Base-by-base conservation (phyloP, 371 early-diverging fungal species). In the Mucor piriformis region DNA sequence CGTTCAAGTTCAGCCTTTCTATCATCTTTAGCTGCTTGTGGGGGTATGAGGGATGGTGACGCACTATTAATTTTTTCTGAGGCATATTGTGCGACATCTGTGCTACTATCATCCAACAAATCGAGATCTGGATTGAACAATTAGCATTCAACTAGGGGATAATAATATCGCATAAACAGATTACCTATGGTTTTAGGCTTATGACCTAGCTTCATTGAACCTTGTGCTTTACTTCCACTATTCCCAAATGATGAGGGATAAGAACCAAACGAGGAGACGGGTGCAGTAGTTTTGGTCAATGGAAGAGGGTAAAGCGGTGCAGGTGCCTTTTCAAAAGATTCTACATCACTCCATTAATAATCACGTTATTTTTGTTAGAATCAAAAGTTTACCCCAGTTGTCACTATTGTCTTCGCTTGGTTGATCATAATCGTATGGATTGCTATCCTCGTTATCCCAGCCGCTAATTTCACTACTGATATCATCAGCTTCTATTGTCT, bases 1-100 rank as follows among this genome's bases (percentile, higher is more conserved):
- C 82, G 70, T 11, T 84, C 88, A 38, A 82, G 59, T 46, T 84
- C 86, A 0, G 81, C 80, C 55, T 71, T 71, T 57, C 77, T 67
- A 25, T 83, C 81, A 23, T 81, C 81, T 62, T 83, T 83, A 24
- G 73, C 56, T 7, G 54, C 52, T 8, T 64, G 64, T 13, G 59
- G 51, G 37, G 59, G 25, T 18, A 66, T 40, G 21, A 67, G 21
- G 16, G 43, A 33, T 27, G 59, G 24, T 8, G 38, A 12, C 21
- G 20, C 18, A 8, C 40, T 40, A 54, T 25, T 57, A 33, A 12
- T 33, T 23, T 37, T 37, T 13, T 50, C 42, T 25, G 23, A 12
- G 33, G 44, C 20, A 18, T 42, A 42, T 42, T 38, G 38, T 38
- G 38, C 38, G 6, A 24, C 21, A 21, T 24, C 25, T 2, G 46